A percentile compares a stretch with the other conserved stretches of the same genome.
Evolutionary conservation across 2,329 filamentous ascomycete species (phyloP).

Genomic region (Dactylonectria macrodidyma): DNA sequence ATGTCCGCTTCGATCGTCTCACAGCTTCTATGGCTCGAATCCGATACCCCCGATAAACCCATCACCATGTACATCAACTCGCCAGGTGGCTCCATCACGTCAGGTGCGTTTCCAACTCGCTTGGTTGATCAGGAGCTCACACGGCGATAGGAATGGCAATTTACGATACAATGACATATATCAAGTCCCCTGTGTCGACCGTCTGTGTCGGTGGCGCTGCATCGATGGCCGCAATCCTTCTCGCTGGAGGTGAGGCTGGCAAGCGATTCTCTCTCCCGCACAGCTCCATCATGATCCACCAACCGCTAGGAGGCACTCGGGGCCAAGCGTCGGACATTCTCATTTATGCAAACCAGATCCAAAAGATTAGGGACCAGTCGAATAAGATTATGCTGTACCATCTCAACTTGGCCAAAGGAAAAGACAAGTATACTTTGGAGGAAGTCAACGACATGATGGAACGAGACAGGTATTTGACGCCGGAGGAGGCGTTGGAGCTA

Average conservation of each 20-base stretch:
- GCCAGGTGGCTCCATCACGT: conserved; percentile 90
- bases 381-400: conserved; percentile 93
- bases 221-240: conserved; percentile 91
- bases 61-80: conserved; percentile 99
- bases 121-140: conserved; percentile 23
- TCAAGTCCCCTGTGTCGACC: conserved; percentile 91
- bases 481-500: conserved; percentile 88
- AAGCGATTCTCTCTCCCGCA: conserved; percentile 94
- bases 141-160: conserved; percentile 78
- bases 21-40: conserved; percentile 97
- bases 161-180: conserved; percentile 99
- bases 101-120: conserved; percentile 56
- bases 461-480: conserved; percentile 93
- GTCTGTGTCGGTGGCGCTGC: conserved; percentile 96
- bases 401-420: conserved; percentile 81
- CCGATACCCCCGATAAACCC: conserved; percentile 92
- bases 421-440: conserved; percentile 83
- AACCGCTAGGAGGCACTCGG: conserved; percentile 83
- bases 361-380: conserved; percentile 86
- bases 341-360: conserved; percentile 97
- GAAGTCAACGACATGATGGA: conserved; percentile 98
- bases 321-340: conserved; percentile 86
- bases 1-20: conserved; percentile 95
- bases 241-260: conserved; percentile 87
- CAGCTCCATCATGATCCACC: conserved; percentile 96